phyloP scores from a whole-genome alignment of 2,329 filamentous ascomycete genomes.

The Colletotrichum sp. region DNA sequence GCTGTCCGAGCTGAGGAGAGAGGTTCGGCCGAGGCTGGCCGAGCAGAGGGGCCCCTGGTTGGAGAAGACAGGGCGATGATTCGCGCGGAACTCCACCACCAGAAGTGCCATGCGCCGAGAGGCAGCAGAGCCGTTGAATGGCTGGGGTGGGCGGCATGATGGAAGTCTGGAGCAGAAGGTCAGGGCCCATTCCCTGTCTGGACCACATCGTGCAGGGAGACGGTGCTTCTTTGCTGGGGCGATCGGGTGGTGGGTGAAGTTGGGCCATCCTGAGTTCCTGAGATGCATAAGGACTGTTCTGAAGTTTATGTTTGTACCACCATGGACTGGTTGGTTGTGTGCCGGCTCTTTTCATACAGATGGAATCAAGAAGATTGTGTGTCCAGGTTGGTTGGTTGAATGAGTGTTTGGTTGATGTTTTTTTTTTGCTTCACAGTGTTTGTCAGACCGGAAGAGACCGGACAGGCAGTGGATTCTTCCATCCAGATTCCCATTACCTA shows the following conservation, averaged over 20 bases:
- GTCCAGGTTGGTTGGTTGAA: background rate
- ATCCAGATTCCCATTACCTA: background rate
- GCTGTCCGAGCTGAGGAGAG: background rate
- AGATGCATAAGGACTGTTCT: background rate
- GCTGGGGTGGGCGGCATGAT: background rate
- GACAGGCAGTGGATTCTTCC: background rate
- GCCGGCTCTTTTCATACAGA: background rate
- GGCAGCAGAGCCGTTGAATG: background rate
- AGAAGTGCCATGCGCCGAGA: background rate
- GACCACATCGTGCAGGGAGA: background rate
- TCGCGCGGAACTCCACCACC: conserved; percentile 17
- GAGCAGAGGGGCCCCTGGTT: background rate
- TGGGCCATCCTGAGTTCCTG: background rate
- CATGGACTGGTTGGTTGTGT: background rate
- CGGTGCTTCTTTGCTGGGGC: background rate
- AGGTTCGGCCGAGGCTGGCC: conserved; percentile 15
- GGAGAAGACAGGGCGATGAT: conserved; percentile 18
- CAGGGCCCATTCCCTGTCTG: background rate
- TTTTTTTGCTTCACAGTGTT: background rate
- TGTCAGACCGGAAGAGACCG: background rate
- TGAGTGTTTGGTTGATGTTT: background rate
- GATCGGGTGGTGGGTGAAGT: background rate
- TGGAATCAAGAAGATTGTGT: too few species aligned
- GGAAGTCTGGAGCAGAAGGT: conserved; percentile 9
- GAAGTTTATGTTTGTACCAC: too few species aligned